A percentile compares a stretch with the other conserved stretches of the same genome.
phyloP scores from a whole-genome alignment of 306 rosid species.

The Ormosia emarginata region DNA sequence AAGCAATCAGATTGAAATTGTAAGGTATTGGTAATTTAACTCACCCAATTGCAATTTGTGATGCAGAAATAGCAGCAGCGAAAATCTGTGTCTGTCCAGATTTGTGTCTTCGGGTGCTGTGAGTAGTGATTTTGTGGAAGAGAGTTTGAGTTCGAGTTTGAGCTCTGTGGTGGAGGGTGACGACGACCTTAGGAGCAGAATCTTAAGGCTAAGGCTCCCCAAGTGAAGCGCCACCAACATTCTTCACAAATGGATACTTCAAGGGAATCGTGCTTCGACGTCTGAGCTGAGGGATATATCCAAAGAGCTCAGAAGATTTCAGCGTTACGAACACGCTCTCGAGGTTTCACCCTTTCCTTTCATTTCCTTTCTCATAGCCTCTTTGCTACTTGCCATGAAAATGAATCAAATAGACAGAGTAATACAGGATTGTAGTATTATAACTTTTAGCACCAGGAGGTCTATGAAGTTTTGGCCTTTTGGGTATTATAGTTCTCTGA shows the following conservation, averaged over 20 bases:
- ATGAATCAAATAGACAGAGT: not conserved
- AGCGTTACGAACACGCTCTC: conserved; percentile 85
- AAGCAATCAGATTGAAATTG: not conserved
- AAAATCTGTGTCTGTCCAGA: conserved; percentile 20
- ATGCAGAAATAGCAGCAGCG: conserved; percentile 26
- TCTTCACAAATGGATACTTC: conserved; percentile 69
- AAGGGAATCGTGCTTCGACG: conserved; percentile 63
- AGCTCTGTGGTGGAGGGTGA: conserved; percentile 22
- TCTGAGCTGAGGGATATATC: conserved; percentile 73
- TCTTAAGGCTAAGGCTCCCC: conserved; percentile 70
- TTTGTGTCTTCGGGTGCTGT: conserved; percentile 49
- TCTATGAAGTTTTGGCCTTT: not conserved
- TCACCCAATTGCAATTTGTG: not conserved
- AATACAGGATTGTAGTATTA: not conserved
- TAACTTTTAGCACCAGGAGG: not conserved
- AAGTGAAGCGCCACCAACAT: conserved; percentile 81
- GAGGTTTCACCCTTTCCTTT: conserved; percentile 52
- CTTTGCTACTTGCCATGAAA: conserved; percentile 12
- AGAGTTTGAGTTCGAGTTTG: conserved; percentile 21
- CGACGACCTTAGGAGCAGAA: conserved; percentile 70
- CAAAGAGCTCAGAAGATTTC: conserved; percentile 74
- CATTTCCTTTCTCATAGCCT: not conserved
- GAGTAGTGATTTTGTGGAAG: conserved; percentile 43
- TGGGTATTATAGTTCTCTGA: not conserved
- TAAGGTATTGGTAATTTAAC: not conserved